Evolutionary conservation across 2,329 filamentous ascomycete genomes (phyloP), one percentile per base, ranked within the genome.

Genomic region (Talaromyces sp.): DNA sequence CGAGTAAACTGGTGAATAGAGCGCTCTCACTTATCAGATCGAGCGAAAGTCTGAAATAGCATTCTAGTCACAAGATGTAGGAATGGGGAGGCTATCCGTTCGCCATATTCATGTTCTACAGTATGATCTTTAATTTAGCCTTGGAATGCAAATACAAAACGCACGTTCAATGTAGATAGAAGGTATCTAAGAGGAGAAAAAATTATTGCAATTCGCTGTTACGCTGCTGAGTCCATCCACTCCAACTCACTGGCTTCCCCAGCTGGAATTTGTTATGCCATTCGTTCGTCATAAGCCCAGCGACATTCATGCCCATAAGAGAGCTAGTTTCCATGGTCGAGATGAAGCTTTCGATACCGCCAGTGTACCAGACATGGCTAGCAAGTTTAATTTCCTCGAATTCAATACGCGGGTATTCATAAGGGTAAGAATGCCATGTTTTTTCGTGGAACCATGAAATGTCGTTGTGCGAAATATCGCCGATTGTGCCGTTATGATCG

Each of bases 251-350:
- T 16, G 45, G 52, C 35, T 48, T 57, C 8, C 60, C 52, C n/a
- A 48, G 24, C 35, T 50, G 64, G 2, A 64, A 35, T 24, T 41
- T 59, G 10, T 65, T 60, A 11, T 61, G 47, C 65, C 65, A 64
- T 31, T 59, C 58, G 16, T 82, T 85, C 73, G 74, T 72, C 58
- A 87, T 87, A 68, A 87, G 83, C 64, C 82, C 81, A 16, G 81
- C 82, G 63, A 85, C 81, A 67, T 88, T 88, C 73, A 77, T 82
- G 5, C 95, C 95, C 87, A 95, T 95, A 70, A 98, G 78, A 1
- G 92, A 90, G 75, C 89, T 97, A 7, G 95, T 97, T 82, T 99
- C 95, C 95, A 99, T 98, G 0, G 93, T 97, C 10, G 90, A 95
- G 70, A 98, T 96, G 75, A 99, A 97, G 70, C 90, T 90, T 79